These are phyloP conservation scores for Saturnispora quitensis DNA, from an alignment of 805 yeast species.

Conservation along the genomic window DNA sequence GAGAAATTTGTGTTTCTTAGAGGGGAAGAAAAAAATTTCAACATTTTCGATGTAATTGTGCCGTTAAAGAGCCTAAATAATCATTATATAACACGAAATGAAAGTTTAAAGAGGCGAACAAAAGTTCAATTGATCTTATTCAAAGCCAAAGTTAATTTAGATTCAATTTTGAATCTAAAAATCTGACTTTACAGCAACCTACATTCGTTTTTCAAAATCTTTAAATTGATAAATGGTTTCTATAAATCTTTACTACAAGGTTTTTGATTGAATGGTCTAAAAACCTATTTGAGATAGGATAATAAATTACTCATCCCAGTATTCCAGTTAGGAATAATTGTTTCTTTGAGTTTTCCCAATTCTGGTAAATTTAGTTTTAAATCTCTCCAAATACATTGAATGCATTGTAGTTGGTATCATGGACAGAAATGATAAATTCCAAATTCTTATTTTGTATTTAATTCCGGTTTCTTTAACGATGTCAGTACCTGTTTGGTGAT, in stretches of 20 bases:
- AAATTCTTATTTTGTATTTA: too few species aligned
- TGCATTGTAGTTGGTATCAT: too few species aligned
- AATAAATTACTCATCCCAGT: too few species aligned
- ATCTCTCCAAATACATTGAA: background rate
- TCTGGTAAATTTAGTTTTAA: background rate
- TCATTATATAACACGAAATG: background rate
- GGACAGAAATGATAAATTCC: too few species aligned
- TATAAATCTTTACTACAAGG: background rate
- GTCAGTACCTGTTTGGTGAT: too few species aligned
- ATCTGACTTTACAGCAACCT: background rate
- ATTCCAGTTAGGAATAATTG: background rate
- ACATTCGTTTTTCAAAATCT: background rate
- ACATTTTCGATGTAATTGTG: background rate
- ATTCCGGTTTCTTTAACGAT: too few species aligned
- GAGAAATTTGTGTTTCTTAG: background rate
- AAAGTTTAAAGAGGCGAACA: background rate
- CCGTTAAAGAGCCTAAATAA: background rate
- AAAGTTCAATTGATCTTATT: background rate
- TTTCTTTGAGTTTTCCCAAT: background rate
- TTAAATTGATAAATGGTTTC: background rate
- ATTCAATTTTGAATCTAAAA: background rate
- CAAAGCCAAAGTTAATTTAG: background rate
- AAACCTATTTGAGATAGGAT: too few species aligned
- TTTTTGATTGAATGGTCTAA: background rate
- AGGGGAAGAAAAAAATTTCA: slow-evolving; percentile 1